Evolutionary conservation across 192 early-diverging fungal genomes (phyloP).

Genomic region (Rhizophagus clarus): DNA sequence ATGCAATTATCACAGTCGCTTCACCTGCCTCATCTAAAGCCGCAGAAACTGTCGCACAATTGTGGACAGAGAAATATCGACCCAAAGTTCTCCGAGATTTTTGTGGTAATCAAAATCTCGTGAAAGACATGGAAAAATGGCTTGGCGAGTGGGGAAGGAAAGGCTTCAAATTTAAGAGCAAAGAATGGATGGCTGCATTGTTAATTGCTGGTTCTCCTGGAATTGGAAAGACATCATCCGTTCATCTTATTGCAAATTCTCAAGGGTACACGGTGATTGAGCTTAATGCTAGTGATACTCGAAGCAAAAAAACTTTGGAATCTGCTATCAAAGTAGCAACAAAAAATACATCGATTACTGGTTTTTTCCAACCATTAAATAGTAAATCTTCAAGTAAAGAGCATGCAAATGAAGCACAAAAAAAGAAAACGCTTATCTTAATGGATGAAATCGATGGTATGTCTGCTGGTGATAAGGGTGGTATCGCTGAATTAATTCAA

Average conservation of each 20-base stretch:
- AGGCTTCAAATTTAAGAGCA: slow-evolving; percentile 55
- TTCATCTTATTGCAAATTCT: slow-evolving; percentile 79
- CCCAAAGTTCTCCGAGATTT: slow-evolving; percentile 79
- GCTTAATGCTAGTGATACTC: slow-evolving; percentile 96
- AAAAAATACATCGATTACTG: slow-evolving; percentile 55
- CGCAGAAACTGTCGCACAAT: slow-evolving; percentile 29
- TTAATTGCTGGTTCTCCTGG: slow-evolving; percentile 95
- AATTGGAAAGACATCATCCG: slow-evolving; percentile 94
- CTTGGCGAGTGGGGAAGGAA: slow-evolving; percentile 68
- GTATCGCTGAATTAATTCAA: slow-evolving; percentile 80
- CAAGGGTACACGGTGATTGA: slow-evolving; percentile 87
- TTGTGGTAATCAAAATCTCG: slow-evolving; percentile 79
- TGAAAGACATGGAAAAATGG: slow-evolving; percentile 76
- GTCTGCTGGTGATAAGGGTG: slow-evolving; percentile 96
- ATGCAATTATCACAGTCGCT: not conserved
- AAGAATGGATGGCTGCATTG: slow-evolving; percentile 63
- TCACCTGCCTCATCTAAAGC: not conserved
- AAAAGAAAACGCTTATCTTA: slow-evolving; percentile 70
- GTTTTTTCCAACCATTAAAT: slow-evolving; percentile 45
- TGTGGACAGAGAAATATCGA: slow-evolving; percentile 97
- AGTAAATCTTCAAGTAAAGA: slow-evolving; percentile 7
- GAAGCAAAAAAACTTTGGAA: slow-evolving; percentile 88
- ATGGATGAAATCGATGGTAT: slow-evolving; percentile 99
- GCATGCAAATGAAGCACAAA: not conserved
- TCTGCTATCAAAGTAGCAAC: slow-evolving; percentile 53